These are phyloP conservation scores for Neofusicoccum cordaticola DNA, from an alignment of 2,329 filamentous ascomycete species.

Conservation along the genomic window DNA sequence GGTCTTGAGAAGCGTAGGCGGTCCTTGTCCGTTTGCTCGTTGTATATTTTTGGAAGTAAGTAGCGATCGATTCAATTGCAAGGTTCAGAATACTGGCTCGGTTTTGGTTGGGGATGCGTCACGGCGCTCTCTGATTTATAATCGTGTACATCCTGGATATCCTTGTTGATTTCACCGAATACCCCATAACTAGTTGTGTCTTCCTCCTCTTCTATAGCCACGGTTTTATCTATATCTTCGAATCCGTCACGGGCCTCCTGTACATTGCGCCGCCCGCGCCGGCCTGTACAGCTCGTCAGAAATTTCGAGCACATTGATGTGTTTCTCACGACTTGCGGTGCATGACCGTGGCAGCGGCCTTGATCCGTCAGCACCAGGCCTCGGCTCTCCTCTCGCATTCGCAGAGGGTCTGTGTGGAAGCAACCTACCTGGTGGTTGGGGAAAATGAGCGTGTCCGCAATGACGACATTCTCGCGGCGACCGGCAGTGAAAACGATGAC, in stretches of 20 bases:
- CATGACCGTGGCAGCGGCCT: constrained; percentile 46
- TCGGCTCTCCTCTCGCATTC: constrained; percentile 16
- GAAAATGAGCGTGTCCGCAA: constrained; percentile 83
- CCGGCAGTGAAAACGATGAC: constrained; percentile 82
- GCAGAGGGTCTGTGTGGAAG: neutral
- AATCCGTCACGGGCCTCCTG: constrained; percentile 21
- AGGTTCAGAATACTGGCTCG: no score
- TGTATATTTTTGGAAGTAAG: no score
- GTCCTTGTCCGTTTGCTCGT: no score
- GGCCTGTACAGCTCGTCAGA: constrained; percentile 20
- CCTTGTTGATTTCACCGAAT: neutral
- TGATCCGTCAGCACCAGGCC: constrained; percentile 16
- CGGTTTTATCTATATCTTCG: constrained; percentile 5
- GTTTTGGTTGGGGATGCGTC: neutral
- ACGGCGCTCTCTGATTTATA: neutral
- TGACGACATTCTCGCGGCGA: constrained; percentile 82
- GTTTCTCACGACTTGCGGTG: constrained; percentile 38
- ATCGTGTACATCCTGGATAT: neutral
- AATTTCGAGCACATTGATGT: neutral
- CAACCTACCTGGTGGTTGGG: constrained; percentile 79
- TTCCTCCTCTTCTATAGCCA: neutral
- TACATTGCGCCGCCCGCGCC: constrained; percentile 31
- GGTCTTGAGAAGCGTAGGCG: no score
- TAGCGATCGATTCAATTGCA: no score
- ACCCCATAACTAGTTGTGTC: neutral